Evolutionary conservation across 805 yeast genomes (phyloP).

Genomic region (Metschnikowia proteae): DNA sequence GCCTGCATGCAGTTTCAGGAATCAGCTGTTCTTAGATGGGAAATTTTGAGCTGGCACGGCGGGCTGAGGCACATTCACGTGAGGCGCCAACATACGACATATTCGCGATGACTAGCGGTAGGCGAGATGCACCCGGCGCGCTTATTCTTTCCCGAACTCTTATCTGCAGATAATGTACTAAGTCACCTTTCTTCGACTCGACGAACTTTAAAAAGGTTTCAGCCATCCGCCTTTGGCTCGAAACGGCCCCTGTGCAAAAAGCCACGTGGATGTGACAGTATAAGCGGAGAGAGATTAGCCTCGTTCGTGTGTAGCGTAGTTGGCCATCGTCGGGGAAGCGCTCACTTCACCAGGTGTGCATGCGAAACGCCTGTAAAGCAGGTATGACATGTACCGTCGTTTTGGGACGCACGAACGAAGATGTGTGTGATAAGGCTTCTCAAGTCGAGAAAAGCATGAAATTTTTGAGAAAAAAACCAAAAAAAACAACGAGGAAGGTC

Average conservation of each 20-base stretch:
- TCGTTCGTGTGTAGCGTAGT: neutral
- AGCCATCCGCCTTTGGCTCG: neutral
- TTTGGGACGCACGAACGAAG: neutral
- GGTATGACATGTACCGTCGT: neutral
- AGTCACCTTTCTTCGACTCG: no score
- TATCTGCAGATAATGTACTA: neutral
- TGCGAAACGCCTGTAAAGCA: neutral
- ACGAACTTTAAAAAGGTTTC: neutral
- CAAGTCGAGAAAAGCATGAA: no score
- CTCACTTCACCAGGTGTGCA: neutral
- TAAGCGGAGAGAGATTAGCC: neutral
- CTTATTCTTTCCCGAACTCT: neutral
- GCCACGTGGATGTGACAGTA: no score
- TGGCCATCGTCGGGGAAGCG: neutral
- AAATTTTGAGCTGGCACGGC: neutral
- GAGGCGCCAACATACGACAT: neutral
- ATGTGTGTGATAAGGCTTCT: no score
- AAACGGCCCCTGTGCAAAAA: no score
- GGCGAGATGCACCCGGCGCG: constrained; percentile 4
- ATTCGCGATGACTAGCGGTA: neutral
- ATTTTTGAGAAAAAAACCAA: neutral
- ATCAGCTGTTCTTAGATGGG: neutral
- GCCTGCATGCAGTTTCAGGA: neutral
- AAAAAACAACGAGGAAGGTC: neutral
- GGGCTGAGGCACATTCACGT: neutral